A percentile compares a stretch with the other conserved stretches of the same genome.
Evolutionary conservation across 1,284 basidiomycete genomes (phyloP).

Genomic region (Cryptococcus maquisensis): DNA sequence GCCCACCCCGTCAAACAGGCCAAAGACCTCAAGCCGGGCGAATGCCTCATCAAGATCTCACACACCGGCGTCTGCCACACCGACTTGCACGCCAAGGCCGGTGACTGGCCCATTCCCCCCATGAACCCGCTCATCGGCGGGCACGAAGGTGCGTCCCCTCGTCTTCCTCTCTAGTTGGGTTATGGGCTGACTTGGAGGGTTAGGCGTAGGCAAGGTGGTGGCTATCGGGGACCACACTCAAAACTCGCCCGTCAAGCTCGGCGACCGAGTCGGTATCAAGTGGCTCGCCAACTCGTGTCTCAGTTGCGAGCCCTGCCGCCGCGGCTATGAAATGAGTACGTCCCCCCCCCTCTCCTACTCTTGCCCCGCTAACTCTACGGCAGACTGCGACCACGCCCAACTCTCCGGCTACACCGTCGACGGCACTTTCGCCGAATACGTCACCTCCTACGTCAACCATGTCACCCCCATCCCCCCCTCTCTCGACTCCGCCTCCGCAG

Average conservation of each 20-base stretch:
- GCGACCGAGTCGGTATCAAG: conserved; percentile 82
- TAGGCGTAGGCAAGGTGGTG: conserved; percentile 56
- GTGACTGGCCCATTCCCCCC: conserved; percentile 67
- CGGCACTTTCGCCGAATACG: conserved; percentile 78
- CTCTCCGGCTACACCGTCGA: conserved; percentile 69
- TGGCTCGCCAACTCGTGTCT: conserved; percentile 68
- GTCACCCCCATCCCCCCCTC: conserved; percentile 73
- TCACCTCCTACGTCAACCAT: conserved; percentile 54
- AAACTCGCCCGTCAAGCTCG: conserved; percentile 54
- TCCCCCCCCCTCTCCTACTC: background rate
- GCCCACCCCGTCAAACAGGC: conserved; percentile 57
- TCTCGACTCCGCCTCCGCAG: conserved; percentile 64
- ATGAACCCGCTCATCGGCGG: conserved; percentile 75
- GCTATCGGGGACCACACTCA: conserved; percentile 70
- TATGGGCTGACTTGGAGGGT: background rate
- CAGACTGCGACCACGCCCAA: conserved; percentile 58
- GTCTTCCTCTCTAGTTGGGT: background rate
- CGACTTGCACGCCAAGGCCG: conserved; percentile 65
- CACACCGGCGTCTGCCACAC: conserved; percentile 66
- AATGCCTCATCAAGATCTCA: conserved; percentile 73
- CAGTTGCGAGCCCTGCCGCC: conserved; percentile 69
- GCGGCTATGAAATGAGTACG: conserved; percentile 57
- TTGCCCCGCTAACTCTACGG: background rate
- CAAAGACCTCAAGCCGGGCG: conserved; percentile 66
- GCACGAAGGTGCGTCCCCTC: conserved; percentile 25